Base-by-base conservation (phyloP, 225 moss, liverwort and hornwort genomes). In the Polytrichum commune region DNA sequence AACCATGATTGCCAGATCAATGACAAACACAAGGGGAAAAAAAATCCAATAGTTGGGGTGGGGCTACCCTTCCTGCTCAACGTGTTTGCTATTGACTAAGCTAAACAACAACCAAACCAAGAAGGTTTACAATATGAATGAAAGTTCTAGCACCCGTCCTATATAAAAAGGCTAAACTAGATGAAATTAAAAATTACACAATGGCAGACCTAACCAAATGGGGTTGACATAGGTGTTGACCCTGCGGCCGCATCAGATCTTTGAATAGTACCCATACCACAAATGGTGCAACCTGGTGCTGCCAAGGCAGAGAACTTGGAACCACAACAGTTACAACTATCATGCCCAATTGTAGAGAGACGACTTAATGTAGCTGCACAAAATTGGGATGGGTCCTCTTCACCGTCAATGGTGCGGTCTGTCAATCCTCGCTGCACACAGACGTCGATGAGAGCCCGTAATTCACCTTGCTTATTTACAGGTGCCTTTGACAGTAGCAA, bases 291-390 rank as follows among this genome's bases (percentile, higher is more conserved):
- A 65, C 98, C 98, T 7, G 91, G 91, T 33, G 98, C 90, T 29
- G 92, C 81, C 73, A 98, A 73, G 24, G 98, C 98, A 63, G 98
- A 98, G 70, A 95, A 98, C 76, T 95, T 93, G 10, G 98, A 85
- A 69, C 89, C 91, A 77, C 98, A 98, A 38, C 84, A 81, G 66
- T 93, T 90, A 73, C 98, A 98, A 72, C 86, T 93, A 73, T 98
- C 98, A 68, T 93, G 83, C 19, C 98, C 98, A 66, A 98, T 98
- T 56, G 98, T 98, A 10, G 98, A 93, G 53, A 98, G 83, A 68
- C 98, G 84, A 76, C 95, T 95, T 84, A 98, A 75, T 26, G 98
- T 98, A 33, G 95, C 94, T 60, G 98, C 98, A 78, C 98, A 98
- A 69, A 98, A 98, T 73, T 98, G 91, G 53, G 98, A 93, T 46